These are phyloP conservation scores for Aphanomyces astaci DNA, from an alignment of 352 stramenopile species.

Conservation along the genomic window DNA sequence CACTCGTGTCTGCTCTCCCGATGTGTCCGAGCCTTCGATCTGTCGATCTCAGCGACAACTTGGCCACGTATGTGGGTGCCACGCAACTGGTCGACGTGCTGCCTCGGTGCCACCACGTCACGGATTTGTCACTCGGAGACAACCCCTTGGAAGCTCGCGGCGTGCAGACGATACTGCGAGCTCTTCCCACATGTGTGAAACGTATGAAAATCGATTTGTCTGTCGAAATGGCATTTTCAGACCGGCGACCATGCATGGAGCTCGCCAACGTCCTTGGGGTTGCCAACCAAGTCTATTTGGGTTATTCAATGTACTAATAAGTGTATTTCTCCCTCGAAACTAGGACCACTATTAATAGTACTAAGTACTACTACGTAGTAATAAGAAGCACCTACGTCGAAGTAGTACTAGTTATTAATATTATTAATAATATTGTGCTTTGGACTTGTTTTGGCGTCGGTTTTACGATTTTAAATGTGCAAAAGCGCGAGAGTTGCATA, in stretches of 20 bases:
- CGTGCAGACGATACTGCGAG: neutral
- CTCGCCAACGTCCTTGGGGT: neutral
- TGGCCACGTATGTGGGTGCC: neutral
- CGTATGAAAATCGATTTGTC: neutral
- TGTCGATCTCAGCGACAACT: slow-evolving; percentile 1
- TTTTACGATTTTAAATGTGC: too few relatives aligned
- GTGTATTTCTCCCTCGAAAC: too few relatives aligned
- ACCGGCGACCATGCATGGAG: neutral
- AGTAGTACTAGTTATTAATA: too few relatives aligned
- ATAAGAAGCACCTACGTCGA: too few relatives aligned
- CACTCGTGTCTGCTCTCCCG: neutral
- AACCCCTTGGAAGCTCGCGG: slow-evolving; percentile 2
- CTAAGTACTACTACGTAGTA: too few relatives aligned
- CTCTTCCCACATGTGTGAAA: neutral
- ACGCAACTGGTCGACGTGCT: neutral
- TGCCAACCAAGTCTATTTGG: neutral
- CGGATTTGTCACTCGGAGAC: neutral
- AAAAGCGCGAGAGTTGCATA: too few relatives aligned
- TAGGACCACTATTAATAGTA: too few relatives aligned
- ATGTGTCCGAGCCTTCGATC: neutral
- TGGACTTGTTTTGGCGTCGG: too few relatives aligned
- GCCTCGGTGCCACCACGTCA: neutral
- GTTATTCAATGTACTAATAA: too few relatives aligned
- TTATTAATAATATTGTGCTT: too few relatives aligned
- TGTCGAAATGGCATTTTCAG: neutral